A percentile compares a stretch with the other conserved stretches of the same genome.
These are phyloP conservation scores for Phialemonium atrogriseum DNA, from an alignment of 2,329 filamentous ascomycete genomes.

Conservation along the genomic window DNA sequence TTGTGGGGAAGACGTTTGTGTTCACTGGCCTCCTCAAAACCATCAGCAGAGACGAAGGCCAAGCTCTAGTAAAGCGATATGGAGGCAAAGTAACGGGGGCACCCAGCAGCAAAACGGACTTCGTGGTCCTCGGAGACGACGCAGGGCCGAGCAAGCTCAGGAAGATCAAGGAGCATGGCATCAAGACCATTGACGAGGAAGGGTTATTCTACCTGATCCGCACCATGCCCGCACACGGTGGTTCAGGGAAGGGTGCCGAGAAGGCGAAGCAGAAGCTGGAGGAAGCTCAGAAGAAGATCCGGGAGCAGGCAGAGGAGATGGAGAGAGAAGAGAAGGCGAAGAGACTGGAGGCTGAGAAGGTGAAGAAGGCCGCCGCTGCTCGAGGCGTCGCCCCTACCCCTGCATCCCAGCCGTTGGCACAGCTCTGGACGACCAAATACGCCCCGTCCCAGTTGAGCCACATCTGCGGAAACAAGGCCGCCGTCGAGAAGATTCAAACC, in stretches of 20 bases:
- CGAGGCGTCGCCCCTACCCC: slow-evolving; percentile 32
- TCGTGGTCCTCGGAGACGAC: slow-evolving; percentile 83
- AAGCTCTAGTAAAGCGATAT: slow-evolving; percentile 82
- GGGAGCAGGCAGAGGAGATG: slow-evolving; percentile 74
- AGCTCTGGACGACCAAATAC: slow-evolving; percentile 92
- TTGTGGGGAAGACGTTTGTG: slow-evolving; percentile 84
- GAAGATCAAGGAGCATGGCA: slow-evolving; percentile 69
- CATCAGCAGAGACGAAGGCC: slow-evolving; percentile 76
- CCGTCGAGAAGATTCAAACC: slow-evolving; percentile 79
- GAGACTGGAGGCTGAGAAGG: slow-evolving; percentile 43
- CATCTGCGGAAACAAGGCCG: slow-evolving; percentile 89
- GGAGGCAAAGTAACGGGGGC: slow-evolving; percentile 82
- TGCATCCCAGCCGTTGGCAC: slow-evolving; percentile 39
- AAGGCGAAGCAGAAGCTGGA: slow-evolving; percentile 78
- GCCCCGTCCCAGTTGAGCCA: slow-evolving; percentile 77
- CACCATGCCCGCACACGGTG: slow-evolving; percentile 74
- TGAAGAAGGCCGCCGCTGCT: slow-evolving; percentile 40
- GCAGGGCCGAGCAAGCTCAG: slow-evolving; percentile 88
- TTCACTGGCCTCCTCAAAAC: slow-evolving; percentile 84
- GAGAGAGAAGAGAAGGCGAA: slow-evolving; percentile 66
- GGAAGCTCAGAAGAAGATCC: slow-evolving; percentile 75
- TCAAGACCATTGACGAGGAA: slow-evolving; percentile 92
- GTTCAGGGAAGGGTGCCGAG: slow-evolving; percentile 78
- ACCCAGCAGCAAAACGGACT: slow-evolving; percentile 89
- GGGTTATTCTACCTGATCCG: slow-evolving; percentile 83